Percentiles rank a stretch among this genome's conserved stretches.
These are phyloP conservation scores for Balakata baccata DNA, from an alignment of 345 rosid species.

Conservation along the genomic window DNA sequence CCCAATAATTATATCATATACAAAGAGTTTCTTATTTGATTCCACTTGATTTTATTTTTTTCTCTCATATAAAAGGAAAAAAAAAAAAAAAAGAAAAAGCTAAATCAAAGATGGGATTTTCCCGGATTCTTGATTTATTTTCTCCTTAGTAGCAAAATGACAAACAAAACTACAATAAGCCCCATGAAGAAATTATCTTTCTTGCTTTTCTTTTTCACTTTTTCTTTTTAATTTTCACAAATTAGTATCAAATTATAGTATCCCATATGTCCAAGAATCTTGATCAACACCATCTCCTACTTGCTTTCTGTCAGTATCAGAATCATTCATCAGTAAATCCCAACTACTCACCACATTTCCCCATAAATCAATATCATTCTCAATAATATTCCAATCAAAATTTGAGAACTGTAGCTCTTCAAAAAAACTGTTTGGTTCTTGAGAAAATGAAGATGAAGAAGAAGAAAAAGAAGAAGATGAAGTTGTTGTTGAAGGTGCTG, in stretches of 20 bases:
- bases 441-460: constrained; percentile 35
- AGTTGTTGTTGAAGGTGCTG: too few relatives aligned
- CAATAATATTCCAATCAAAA: constrained; percentile 43
- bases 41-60: too few relatives aligned
- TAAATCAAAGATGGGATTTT: too few relatives aligned
- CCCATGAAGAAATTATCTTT: too few relatives aligned
- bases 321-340: constrained; percentile 54
- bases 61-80: too few relatives aligned
- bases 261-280: constrained; percentile 31
- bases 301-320: constrained; percentile 25
- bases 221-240: not conserved
- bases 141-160: too few relatives aligned
- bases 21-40: too few relatives aligned
- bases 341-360: constrained; percentile 55
- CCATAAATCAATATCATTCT: constrained; percentile 44
- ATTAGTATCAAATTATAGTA: constrained; percentile 8
- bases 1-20: too few relatives aligned
- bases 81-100: too few relatives aligned
- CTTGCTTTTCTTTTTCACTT: too few relatives aligned
- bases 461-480: constrained; percentile 15
- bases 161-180: too few relatives aligned
- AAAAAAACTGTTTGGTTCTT: constrained; percentile 27
- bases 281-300: constrained; percentile 30
- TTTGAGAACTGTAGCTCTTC: constrained; percentile 48
- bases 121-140: too few relatives aligned